These are phyloP conservation scores for Pyracantha coccinea DNA, from an alignment of 331 rosid genomes.

Conservation along the genomic window DNA sequence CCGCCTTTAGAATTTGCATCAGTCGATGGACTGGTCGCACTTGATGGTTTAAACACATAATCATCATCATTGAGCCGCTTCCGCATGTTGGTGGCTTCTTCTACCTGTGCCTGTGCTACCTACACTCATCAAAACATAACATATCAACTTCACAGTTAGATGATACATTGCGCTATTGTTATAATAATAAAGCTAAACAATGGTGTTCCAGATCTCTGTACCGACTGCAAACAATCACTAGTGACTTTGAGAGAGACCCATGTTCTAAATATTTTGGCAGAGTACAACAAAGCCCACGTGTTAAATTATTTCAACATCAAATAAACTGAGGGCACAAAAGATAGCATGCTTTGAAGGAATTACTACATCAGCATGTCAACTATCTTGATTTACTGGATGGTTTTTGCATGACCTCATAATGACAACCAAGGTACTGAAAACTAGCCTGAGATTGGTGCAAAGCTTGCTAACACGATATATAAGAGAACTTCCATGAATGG, in stretches of 20 bases:
- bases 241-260: neutral
- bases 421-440: neutral
- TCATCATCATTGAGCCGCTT: slow-evolving; percentile 57
- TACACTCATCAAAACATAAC: slow-evolving; percentile 17
- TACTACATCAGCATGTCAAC: neutral
- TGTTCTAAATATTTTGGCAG: neutral
- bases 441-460: neutral
- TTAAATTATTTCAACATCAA: neutral
- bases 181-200: neutral
- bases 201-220: neutral
- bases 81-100: slow-evolving; percentile 72
- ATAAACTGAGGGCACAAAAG: neutral
- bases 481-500: neutral
- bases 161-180: neutral
- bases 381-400: neutral
- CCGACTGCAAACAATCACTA: neutral
- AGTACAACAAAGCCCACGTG: no score
- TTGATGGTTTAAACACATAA: slow-evolving; percentile 38
- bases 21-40: slow-evolving; percentile 18
- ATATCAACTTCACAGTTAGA: neutral
- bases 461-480: neutral
- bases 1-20: slow-evolving; percentile 37
- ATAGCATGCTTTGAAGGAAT: neutral
- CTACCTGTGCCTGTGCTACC: slow-evolving; percentile 87
- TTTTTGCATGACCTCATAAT: neutral